These are phyloP conservation scores for Stenocarpella maydis DNA, from an alignment of 2,329 filamentous ascomycete species.

Conservation along the genomic window DNA sequence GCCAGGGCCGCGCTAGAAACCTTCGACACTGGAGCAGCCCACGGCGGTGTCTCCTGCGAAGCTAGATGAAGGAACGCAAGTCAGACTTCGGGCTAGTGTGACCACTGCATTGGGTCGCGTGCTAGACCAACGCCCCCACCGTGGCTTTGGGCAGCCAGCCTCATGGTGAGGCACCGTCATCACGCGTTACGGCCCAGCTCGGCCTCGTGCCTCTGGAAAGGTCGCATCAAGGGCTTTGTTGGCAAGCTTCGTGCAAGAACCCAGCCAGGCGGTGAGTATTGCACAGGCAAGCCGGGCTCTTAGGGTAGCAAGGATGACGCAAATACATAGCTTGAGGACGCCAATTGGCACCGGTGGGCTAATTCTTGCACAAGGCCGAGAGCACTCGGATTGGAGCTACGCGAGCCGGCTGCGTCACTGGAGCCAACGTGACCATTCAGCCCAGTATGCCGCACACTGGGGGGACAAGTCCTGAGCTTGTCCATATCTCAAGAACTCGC, in stretches of 20 bases:
- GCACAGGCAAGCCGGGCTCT: slow-evolving; percentile 38
- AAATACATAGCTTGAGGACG: slow-evolving; percentile 35
- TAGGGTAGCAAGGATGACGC: slow-evolving; percentile 44
- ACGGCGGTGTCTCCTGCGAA: background rate
- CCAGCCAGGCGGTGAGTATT: slow-evolving; percentile 44
- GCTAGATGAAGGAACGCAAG: slow-evolving; percentile 16
- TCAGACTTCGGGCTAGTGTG: slow-evolving; percentile 16
- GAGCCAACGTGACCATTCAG: slow-evolving; percentile 18
- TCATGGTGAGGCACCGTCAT: slow-evolving; percentile 9
- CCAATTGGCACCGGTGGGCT: slow-evolving; percentile 10
- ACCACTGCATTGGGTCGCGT: slow-evolving; percentile 25
- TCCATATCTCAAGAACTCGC: background rate
- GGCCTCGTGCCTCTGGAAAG: slow-evolving; percentile 23
- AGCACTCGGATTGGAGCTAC: slow-evolving; percentile 12
- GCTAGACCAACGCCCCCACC: slow-evolving; percentile 26
- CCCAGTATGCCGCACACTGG: background rate
- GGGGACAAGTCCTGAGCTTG: background rate
- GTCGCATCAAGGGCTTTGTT: slow-evolving; percentile 29
- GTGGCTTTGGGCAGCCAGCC: background rate
- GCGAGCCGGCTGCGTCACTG: slow-evolving; percentile 4
- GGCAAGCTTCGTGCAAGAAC: slow-evolving; percentile 36
- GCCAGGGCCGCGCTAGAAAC: background rate
- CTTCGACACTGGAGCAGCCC: background rate
- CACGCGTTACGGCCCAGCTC: slow-evolving; percentile 21
- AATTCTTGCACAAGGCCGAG: slow-evolving; percentile 24